Conservation (phyloP, 306 rosid genomes). For the Crotalaria pallida region DNA sequence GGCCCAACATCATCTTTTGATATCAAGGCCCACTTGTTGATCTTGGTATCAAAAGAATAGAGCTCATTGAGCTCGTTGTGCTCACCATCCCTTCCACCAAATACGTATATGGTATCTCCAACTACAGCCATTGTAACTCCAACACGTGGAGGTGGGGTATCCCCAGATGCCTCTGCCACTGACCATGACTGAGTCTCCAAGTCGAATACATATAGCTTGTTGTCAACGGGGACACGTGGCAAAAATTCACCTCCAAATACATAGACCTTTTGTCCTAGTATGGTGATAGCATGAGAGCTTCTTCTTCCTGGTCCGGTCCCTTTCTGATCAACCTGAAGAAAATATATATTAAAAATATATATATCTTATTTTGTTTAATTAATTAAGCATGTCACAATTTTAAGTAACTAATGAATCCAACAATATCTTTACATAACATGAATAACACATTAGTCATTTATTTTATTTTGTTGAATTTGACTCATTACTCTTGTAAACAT, state of each 20-base stretch:
- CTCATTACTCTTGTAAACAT: no score
- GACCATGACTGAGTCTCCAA: constrained; percentile 60
- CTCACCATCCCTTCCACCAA: constrained; percentile 77
- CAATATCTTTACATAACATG: no score
- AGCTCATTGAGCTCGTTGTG: constrained; percentile 77
- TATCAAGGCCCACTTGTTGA: constrained; percentile 63
- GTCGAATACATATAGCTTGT: constrained; percentile 62
- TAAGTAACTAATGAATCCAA: no score
- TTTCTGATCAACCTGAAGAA: constrained; percentile 56
- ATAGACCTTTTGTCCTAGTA: constrained; percentile 68
- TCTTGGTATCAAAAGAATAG: constrained; percentile 63
- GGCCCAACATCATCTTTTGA: constrained; percentile 54
- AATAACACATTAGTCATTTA: no score
- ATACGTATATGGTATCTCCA: constrained; percentile 63
- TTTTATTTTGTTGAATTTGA: no score
- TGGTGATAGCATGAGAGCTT: constrained; percentile 81
- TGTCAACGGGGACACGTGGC: constrained; percentile 88
- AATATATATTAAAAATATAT: no score
- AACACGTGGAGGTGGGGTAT: constrained; percentile 73
- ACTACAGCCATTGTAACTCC: constrained; percentile 71
- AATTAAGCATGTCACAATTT: no score
- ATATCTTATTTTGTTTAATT: no score
- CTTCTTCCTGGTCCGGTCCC: constrained; percentile 73
- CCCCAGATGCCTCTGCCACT: constrained; percentile 42
- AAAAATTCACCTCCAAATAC: constrained; percentile 79